Conservation (phyloP, 2,329 filamentous ascomycete species). For the Penicillium sp. region DNA sequence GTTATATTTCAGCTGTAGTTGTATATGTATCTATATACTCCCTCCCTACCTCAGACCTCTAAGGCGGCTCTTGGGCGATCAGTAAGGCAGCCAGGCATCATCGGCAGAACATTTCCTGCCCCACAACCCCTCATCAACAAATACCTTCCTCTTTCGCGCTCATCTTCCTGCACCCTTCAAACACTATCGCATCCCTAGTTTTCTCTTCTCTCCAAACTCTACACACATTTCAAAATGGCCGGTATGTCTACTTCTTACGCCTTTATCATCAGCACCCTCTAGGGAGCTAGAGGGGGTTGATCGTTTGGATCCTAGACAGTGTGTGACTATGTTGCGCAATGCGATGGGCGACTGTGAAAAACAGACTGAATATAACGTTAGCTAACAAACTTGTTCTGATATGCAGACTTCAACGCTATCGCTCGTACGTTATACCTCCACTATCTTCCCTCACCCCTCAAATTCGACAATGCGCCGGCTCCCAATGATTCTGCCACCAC, state of each 20-base stretch:
- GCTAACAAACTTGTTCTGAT: slow-evolving; percentile 14
- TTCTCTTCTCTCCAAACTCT: slow-evolving; percentile 7
- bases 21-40: too few species aligned
- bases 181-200: slow-evolving; percentile 22
- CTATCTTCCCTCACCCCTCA: neutral
- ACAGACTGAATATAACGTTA: neutral
- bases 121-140: slow-evolving; percentile 29
- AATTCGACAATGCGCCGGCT: slow-evolving; percentile 7
- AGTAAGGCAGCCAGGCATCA: slow-evolving; percentile 10
- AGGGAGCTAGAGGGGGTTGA: slow-evolving; percentile 2
- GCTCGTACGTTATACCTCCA: slow-evolving; percentile 37
- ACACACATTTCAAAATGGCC: slow-evolving; percentile 33
- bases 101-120: slow-evolving; percentile 26
- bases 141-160: slow-evolving; percentile 19
- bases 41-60: too few species aligned
- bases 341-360: neutral
- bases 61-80: slow-evolving; percentile 11
- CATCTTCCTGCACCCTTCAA: slow-evolving; percentile 12
- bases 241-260: slow-evolving; percentile 28
- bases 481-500: slow-evolving; percentile 8
- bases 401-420: slow-evolving; percentile 39
- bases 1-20: neutral
- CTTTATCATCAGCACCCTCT: neutral
- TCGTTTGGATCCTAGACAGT: slow-evolving; percentile 14
- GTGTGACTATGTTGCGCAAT: slow-evolving; percentile 20